A percentile compares a stretch with the other conserved stretches of the same genome.
Conservation (phyloP, 805 yeast species). For the Lipomyces sp. region DNA sequence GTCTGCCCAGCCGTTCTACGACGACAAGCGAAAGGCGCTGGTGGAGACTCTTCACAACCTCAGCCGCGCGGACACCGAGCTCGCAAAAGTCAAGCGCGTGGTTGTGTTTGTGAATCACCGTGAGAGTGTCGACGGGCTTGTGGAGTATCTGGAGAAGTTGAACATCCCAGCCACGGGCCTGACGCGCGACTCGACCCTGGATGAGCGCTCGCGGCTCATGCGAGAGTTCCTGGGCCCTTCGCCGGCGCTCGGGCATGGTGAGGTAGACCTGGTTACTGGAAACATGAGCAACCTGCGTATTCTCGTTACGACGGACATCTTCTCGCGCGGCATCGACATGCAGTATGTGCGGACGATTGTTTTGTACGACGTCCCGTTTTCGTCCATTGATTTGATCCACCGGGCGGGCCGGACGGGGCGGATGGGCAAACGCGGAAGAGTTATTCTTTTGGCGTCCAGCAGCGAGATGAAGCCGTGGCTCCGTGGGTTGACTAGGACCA, state of each 20-base stretch:
- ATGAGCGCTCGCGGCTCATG: conserved; percentile 57
- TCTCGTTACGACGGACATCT: conserved; percentile 79
- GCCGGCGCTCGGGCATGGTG: conserved; percentile 27
- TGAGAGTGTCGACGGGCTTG: conserved; percentile 58
- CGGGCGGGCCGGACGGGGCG: conserved; percentile 94
- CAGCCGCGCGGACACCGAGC: conserved; percentile 76
- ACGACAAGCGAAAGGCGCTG: conserved; percentile 76
- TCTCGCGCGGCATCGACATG: conserved; percentile 89
- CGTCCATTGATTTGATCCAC: conserved; percentile 82
- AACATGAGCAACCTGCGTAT: conserved; percentile 51
- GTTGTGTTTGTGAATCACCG: conserved; percentile 81
- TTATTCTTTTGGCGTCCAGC: conserved; percentile 70
- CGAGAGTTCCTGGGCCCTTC: conserved; percentile 65
- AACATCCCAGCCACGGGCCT: conserved; percentile 62
- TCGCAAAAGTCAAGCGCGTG: conserved; percentile 69
- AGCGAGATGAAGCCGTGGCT: conserved; percentile 32
- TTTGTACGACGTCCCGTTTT: conserved; percentile 79
- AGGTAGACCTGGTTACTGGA: conserved; percentile 31
- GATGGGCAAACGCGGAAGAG: conserved; percentile 85
- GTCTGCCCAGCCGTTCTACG: conserved; percentile 71
- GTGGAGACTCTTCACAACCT: conserved; percentile 88
- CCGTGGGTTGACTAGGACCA: conserved; percentile 64
- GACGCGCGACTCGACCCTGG: conserved; percentile 61
- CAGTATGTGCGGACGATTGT: conserved; percentile 75
- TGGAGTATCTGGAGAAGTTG: conserved; percentile 50